A percentile compares a stretch with the other conserved stretches of the same genome.
phyloP scores from a whole-genome alignment of 2,329 filamentous ascomycete genomes.

The Colletotrichum eremochloae region DNA sequence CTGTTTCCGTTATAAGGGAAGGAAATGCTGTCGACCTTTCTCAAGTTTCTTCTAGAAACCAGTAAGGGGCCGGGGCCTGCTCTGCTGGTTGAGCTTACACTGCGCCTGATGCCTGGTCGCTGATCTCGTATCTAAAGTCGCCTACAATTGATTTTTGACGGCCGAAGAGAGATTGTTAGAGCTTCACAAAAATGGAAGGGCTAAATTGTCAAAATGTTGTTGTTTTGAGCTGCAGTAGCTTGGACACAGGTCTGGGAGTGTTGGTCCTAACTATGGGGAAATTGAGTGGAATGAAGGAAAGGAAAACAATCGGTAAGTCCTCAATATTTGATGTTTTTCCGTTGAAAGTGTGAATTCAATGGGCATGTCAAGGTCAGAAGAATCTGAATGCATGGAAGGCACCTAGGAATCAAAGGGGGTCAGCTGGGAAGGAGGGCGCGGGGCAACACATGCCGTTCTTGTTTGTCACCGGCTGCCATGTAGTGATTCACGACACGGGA shows the following conservation, averaged over 20 bases:
- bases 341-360: background rate
- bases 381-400: background rate
- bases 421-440: slow-evolving; percentile 1
- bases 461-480: background rate
- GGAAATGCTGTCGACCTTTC: too few relatives aligned
- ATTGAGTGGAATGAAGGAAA: background rate
- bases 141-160: background rate
- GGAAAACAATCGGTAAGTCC: background rate
- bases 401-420: background rate
- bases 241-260: background rate
- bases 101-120: background rate
- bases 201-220: too few relatives aligned
- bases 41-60: background rate
- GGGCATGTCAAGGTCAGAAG: background rate
- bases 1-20: background rate
- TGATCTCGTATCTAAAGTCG: background rate
- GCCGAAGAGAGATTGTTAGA: background rate
- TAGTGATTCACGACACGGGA: background rate
- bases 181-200: background rate
- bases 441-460: background rate
- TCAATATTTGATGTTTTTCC: background rate
- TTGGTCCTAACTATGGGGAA: too few relatives aligned
- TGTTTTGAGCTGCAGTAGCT: background rate
- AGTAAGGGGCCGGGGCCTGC: too few relatives aligned
- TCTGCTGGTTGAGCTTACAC: background rate